Evolutionary conservation across 2,329 filamentous ascomycete genomes (phyloP).

Genomic region (Aspergillus quadrilineatus): DNA sequence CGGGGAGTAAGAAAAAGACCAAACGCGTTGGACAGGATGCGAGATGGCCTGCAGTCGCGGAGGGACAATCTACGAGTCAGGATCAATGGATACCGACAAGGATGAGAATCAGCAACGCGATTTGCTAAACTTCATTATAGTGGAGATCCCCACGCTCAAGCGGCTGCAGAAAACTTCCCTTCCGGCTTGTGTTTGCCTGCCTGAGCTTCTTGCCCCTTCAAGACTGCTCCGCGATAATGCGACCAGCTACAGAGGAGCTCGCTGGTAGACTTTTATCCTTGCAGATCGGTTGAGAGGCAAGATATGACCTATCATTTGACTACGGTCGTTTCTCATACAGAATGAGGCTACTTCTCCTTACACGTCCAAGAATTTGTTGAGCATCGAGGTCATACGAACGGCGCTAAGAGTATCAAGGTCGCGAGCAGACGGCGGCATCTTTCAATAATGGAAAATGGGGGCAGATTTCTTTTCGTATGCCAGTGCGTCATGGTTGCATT

Average conservation of each 20-base stretch:
- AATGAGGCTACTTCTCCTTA: slow-evolving; percentile 9
- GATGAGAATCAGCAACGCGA: slow-evolving; percentile 15
- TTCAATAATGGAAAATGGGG: background rate
- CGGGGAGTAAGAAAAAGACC: background rate
- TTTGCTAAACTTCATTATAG: slow-evolving; percentile 12
- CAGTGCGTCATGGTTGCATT: background rate
- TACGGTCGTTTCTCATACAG: background rate
- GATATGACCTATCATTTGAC: slow-evolving; percentile 21
- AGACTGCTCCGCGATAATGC: slow-evolving; percentile 11
- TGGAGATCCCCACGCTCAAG: slow-evolving; percentile 19
- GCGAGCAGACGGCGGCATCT: background rate
- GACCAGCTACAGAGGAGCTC: slow-evolving; percentile 5
- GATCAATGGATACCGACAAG: slow-evolving; percentile 12
- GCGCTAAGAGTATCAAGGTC: slow-evolving; percentile 1
- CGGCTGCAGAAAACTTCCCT: slow-evolving; percentile 20
- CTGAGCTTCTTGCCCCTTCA: slow-evolving; percentile 13
- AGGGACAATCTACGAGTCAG: slow-evolving; percentile 23
- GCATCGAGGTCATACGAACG: background rate
- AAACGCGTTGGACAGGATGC: slow-evolving; percentile 11
- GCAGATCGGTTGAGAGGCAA: slow-evolving; percentile 17
- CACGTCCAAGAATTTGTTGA: slow-evolving; percentile 7
- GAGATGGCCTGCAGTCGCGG: slow-evolving; percentile 22
- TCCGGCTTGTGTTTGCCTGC: slow-evolving; percentile 7
- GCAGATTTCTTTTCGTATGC: background rate
- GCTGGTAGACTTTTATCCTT: slow-evolving; percentile 13